Base-by-base conservation (phyloP, 2,329 filamentous ascomycete genomes). In the Fonsecaea pugnacius region DNA sequence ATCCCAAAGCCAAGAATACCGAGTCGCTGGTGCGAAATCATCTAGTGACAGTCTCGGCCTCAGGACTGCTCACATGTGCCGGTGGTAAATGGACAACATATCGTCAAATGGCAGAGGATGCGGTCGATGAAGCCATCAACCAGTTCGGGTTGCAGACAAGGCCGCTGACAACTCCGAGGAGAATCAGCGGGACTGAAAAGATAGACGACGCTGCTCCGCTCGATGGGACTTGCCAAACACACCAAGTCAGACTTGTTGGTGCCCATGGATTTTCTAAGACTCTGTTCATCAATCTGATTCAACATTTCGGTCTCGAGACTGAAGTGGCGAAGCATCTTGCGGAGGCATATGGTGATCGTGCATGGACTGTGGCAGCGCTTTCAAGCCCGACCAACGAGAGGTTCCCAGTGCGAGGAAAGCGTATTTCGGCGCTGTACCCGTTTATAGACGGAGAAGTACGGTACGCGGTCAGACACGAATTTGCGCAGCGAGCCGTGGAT, bases 31-130 rank as follows among this genome's bases (percentile, higher is more conserved):
- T 96, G 58, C 90, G 92, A 62, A 96, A 93, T 76, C 92, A 96
- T 75, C 83, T 96, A 50, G 86, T 96, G 70, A 89, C 91, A 65
- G 84, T 91, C 56, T 94, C 91, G n/a, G 77, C 84, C 1, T 91
- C 90, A 6, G 92, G 92, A 10, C 84, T 96, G 21, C 79, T 96
- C 69, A 96, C 92, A 36, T 93, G 91, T 73, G 91, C 91, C 32
- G 92, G 92, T 70, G 92, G 92, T 54, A 96, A 96, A 79, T 96
- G 92, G 92, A 96, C 92, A 2, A 96, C 92, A 1, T 96, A 96
- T 79, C 89, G 92, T 62, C 91, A 96, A 77, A 96, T 96, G 92
- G 91, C 91, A 24, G 91, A 96, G 78, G 91, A 96, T 75, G 90
- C 90, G 51, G 91, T 96, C 50, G 91, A 96, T 72, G 90, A 91